phyloP scores from a whole-genome alignment of 2,329 filamentous ascomycete genomes.

The Dactylellina drechsleri region DNA sequence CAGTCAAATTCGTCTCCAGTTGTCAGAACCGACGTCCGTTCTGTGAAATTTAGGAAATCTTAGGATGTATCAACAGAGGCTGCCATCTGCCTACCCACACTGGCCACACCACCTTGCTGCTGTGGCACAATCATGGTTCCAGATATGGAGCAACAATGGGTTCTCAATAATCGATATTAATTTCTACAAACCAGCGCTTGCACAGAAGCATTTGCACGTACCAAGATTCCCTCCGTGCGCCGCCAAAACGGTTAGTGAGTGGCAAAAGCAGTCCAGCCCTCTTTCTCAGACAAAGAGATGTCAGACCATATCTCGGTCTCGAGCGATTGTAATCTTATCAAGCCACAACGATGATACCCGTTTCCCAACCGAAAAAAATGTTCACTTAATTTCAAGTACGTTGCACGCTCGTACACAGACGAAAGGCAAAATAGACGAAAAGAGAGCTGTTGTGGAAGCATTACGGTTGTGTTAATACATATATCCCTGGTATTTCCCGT shows the following conservation, averaged over 20 bases:
- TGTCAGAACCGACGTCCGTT: neutral
- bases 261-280: neutral
- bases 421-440: neutral
- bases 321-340: constrained; percentile 8
- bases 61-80: neutral
- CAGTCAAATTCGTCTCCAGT: neutral
- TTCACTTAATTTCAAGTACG: constrained; percentile 29
- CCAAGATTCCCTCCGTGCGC: neutral
- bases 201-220: neutral
- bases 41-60: neutral
- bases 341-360: constrained; percentile 24
- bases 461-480: neutral
- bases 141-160: neutral
- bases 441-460: constrained; percentile 1
- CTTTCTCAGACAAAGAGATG: neutral
- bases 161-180: neutral
- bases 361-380: constrained; percentile 23
- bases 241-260: neutral
- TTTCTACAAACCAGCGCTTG: constrained; percentile 7
- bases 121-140: constrained; percentile 14
- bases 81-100: constrained; percentile 1
- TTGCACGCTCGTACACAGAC: neutral
- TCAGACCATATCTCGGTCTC: neutral
- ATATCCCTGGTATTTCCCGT: neutral
- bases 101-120: neutral